phyloP scores from a whole-genome alignment of 768 basidiomycete genomes.

The Kockovaella imperatae region DNA sequence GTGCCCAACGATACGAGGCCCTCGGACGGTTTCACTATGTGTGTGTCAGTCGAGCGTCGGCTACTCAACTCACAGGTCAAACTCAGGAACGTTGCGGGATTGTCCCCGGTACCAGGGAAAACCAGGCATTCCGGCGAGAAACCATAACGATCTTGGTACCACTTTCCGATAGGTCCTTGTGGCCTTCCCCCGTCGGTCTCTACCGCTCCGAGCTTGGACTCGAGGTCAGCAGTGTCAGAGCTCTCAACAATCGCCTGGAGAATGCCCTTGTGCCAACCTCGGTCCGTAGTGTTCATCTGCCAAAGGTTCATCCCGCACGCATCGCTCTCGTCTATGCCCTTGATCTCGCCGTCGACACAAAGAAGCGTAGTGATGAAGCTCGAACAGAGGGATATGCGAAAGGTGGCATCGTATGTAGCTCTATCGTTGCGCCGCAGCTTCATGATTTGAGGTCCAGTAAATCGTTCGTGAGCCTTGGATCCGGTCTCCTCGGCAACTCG shows the following conservation, averaged over 20 bases:
- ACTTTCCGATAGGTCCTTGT: conserved; percentile 59
- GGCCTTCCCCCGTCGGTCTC: conserved; percentile 64
- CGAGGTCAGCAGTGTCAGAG: conserved; percentile 48
- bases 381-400: conserved; percentile 68
- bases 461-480: conserved; percentile 76
- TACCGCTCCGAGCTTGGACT: conserved; percentile 64
- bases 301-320: conserved; percentile 87
- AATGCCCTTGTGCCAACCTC: conserved; percentile 60
- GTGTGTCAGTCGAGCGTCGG: conserved; percentile 26
- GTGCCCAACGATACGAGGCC: conserved; percentile 80
- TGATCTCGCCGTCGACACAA: conserved; percentile 56
- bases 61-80: conserved; percentile 33
- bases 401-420: conserved; percentile 51
- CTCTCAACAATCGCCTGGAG: conserved; percentile 58
- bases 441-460: conserved; percentile 77
- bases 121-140: conserved; percentile 66
- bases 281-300: conserved; percentile 60
- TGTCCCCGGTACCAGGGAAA: conserved; percentile 82
- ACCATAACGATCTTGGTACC: conserved; percentile 70
- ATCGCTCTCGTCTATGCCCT: conserved; percentile 77
- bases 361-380: conserved; percentile 79
- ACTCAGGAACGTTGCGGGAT: conserved; percentile 70
- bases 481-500: conserved; percentile 68
- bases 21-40: conserved; percentile 63
- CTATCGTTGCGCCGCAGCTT: conserved; percentile 50